Base-by-base conservation (phyloP, 495 filamentous ascomycete genomes). In the Podospora appendiculata region DNA sequence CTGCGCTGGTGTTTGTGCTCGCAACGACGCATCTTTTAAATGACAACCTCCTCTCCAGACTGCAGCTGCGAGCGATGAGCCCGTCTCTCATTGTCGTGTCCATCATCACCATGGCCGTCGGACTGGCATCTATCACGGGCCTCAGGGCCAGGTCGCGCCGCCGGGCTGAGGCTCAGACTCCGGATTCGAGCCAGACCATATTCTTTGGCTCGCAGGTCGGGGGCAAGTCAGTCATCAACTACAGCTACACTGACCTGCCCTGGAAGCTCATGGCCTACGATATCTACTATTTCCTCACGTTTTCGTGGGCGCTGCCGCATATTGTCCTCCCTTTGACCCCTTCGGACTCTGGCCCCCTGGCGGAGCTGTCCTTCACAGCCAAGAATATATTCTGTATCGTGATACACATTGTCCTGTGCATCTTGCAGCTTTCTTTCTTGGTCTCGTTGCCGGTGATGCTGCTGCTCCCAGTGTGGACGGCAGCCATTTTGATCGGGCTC, bases 171-270 rank as follows among this genome's bases (percentile, higher is more conserved):
- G 41, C 50, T 10, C 25, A 51, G 44, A 32, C 44, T 18, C 38
- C 40, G 18, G 16, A 7, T 11, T 9, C 32, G 16, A 61, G 47
- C 57, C 25, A 46, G 33, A 63, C 56, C 19, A 55, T 42, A 32
- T 79, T 79, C 63, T 73, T 75, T 58, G 70, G 70, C 52, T 80
- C 76, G 1, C 77, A 80, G 54, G 63, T 78, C 40, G 77, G 77
- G n/a, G 71, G 70, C 48, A 58, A 66, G 50, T 63, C 67, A 6
- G 65, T 73, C 48, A 73, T 74, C 55, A 75, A 70, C 53, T 76
- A 76, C 59, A 66, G 67, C 43, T 85, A 86, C 59, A 86, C 84
- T n/a, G 75, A 78, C 41, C 71, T 78, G 45, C 83, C 83, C 4
- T 70, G 75, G 65, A 65, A 53, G 41, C 67, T 86, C 41, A 68